These are phyloP conservation scores for Dendrocalamus latiflorus DNA, from an alignment of 202 grass and related monocot species.

Conservation along the genomic window DNA sequence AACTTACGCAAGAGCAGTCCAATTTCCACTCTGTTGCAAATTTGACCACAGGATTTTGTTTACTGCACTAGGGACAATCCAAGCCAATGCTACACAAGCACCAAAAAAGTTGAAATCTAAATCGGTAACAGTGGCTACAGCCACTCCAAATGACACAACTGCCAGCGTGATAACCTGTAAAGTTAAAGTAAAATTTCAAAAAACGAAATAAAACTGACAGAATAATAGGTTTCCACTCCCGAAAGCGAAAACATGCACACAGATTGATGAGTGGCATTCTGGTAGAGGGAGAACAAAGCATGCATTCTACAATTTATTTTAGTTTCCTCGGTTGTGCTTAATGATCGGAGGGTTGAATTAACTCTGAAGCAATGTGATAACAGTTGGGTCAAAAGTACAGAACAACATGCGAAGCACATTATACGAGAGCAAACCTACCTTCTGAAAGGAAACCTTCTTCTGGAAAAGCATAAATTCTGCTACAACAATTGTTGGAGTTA, in stretches of 20 bases:
- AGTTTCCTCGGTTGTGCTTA: neutral
- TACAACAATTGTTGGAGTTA: constrained; percentile 79
- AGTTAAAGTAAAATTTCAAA: neutral
- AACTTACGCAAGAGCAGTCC: constrained; percentile 95
- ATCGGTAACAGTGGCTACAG: constrained; percentile 84
- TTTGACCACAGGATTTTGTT: constrained; percentile 98
- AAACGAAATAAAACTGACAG: neutral
- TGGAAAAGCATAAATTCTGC: constrained; percentile 81
- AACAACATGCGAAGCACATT: neutral
- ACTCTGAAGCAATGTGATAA: neutral
- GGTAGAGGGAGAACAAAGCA: constrained; percentile 13
- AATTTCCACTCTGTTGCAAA: constrained; percentile 81
- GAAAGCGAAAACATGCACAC: constrained; percentile 5
- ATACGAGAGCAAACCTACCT: constrained; percentile 36
- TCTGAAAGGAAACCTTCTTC: constrained; percentile 74
- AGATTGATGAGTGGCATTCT: neutral
- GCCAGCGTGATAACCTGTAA: constrained; percentile 69
- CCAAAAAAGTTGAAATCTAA: constrained; percentile 96
- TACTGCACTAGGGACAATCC: constrained; percentile 88
- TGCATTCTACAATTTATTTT: neutral
- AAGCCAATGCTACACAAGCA: constrained; percentile 78
- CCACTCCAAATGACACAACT: constrained; percentile 68
- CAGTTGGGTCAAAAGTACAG: neutral
- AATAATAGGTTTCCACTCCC: neutral
- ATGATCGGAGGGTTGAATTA: neutral